A percentile compares a stretch with the other conserved stretches of the same genome.
Evolutionary conservation across 139 green algal species (phyloP).

Genomic region (Chlorella sp.): DNA sequence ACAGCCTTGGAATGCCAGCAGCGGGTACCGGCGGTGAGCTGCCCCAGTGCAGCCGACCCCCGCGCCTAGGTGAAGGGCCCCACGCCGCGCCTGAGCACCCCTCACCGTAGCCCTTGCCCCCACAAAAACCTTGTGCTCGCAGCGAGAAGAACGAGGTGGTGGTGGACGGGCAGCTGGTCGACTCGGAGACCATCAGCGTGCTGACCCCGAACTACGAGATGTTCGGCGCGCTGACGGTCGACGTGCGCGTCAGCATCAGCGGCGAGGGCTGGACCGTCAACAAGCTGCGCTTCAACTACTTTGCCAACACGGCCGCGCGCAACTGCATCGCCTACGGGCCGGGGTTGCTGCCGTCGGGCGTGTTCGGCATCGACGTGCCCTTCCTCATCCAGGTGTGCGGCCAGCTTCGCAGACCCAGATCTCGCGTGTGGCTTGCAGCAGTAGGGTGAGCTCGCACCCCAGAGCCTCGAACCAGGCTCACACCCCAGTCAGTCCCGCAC

Average conservation of each 20-base stretch:
- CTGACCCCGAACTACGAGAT: conserved; percentile 77
- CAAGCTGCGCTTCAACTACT: conserved; percentile 74
- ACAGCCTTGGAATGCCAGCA: too few relatives aligned
- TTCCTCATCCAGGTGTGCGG: conserved; percentile 67
- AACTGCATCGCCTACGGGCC: conserved; percentile 79
- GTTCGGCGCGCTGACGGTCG: conserved; percentile 65
- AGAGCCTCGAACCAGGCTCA: too few relatives aligned
- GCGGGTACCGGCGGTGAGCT: too few relatives aligned
- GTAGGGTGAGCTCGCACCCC: too few relatives aligned
- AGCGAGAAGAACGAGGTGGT: conserved; percentile 58
- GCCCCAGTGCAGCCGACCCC: too few relatives aligned
- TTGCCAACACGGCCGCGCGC: conserved; percentile 75
- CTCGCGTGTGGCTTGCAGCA: too few relatives aligned
- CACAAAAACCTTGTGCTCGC: neutral
- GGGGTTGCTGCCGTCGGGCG: conserved; percentile 49
- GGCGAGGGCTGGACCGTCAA: conserved; percentile 86
- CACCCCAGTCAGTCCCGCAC: too few relatives aligned
- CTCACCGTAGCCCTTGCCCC: too few relatives aligned
- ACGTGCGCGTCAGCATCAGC: conserved; percentile 60
- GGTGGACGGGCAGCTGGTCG: conserved; percentile 60
- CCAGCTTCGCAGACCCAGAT: too few relatives aligned
- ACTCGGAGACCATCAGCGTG: conserved; percentile 56
- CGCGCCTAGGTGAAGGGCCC: too few relatives aligned
- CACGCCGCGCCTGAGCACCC: too few relatives aligned
- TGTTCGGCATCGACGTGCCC: conserved; percentile 68